phyloP scores from a whole-genome alignment of 495 filamentous ascomycete genomes.

The Amniculicola lignicola region DNA sequence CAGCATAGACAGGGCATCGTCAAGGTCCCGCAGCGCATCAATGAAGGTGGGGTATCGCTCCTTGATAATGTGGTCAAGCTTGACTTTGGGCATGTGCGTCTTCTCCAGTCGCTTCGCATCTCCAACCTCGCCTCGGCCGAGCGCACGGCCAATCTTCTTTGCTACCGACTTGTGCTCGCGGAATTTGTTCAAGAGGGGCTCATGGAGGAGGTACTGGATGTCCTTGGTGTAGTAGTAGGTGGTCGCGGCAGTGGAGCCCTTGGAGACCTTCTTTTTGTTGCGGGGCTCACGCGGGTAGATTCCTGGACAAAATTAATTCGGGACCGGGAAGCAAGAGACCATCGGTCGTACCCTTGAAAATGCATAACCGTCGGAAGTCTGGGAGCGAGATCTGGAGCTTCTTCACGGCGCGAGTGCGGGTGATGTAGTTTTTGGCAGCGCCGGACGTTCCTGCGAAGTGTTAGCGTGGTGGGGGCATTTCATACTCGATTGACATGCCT shows the following conservation, averaged over 20 bases:
- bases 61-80: slow-evolving; percentile 92
- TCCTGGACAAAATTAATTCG: slow-evolving; percentile 44
- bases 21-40: slow-evolving; percentile 89
- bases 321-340: too few relatives aligned
- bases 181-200: slow-evolving; percentile 92
- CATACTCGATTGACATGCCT: slow-evolving; percentile 49
- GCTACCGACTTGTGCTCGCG: slow-evolving; percentile 92
- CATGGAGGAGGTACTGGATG: slow-evolving; percentile 95
- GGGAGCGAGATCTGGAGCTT: slow-evolving; percentile 96
- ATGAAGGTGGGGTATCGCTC: slow-evolving; percentile 97
- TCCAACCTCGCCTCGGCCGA: slow-evolving; percentile 84
- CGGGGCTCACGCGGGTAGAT: slow-evolving; percentile 96
- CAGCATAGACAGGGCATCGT: slow-evolving; percentile 93
- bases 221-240: slow-evolving; percentile 99
- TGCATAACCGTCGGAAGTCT: slow-evolving; percentile 96
- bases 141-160: slow-evolving; percentile 90
- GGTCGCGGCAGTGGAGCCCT: slow-evolving; percentile 80
- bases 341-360: slow-evolving; percentile 99
- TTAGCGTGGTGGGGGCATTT: not conserved
- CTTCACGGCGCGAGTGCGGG: slow-evolving; percentile 89
- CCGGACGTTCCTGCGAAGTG: slow-evolving; percentile 68
- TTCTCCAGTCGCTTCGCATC: slow-evolving; percentile 83
- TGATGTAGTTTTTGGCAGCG: slow-evolving; percentile 97
- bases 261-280: slow-evolving; percentile 93
- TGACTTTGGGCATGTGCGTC: slow-evolving; percentile 78